These are phyloP conservation scores for Cystofilobasidium ferigula DNA, from an alignment of 768 basidiomycete species.

Conservation along the genomic window DNA sequence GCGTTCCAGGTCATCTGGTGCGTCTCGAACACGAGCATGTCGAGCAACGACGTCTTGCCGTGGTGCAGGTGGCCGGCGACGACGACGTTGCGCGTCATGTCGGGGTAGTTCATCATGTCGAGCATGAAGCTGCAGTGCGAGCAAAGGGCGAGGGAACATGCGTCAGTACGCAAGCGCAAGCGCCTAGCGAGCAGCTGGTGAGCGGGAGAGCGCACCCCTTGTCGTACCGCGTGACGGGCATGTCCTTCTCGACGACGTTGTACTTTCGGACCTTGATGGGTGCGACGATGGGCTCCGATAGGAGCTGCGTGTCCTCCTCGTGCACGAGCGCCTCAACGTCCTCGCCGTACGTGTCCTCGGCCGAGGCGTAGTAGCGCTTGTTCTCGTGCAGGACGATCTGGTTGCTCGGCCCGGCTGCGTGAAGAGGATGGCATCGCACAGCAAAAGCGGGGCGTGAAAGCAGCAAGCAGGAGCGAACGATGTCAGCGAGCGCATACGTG, in stretches of 20 bases:
- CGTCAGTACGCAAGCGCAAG: neutral
- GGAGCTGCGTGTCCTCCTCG: slow-evolving; percentile 92
- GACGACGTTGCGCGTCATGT: slow-evolving; percentile 91
- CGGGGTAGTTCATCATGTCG: slow-evolving; percentile 79
- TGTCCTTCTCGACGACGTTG: slow-evolving; percentile 85
- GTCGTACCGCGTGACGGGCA: slow-evolving; percentile 95
- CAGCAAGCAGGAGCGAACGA: no score
- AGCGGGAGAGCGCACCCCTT: slow-evolving; percentile 60
- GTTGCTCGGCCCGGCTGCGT: slow-evolving; percentile 28
- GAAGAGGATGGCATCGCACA: neutral
- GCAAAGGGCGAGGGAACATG: neutral
- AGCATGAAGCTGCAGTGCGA: slow-evolving; percentile 62
- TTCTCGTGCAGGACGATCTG: slow-evolving; percentile 74
- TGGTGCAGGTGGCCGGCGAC: slow-evolving; percentile 95
- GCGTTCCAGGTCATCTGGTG: slow-evolving; percentile 91
- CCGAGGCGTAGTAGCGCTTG: slow-evolving; percentile 94
- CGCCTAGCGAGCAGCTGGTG: no score
- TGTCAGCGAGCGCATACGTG: no score
- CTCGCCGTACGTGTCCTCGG: slow-evolving; percentile 78
- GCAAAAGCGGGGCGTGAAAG: neutral
- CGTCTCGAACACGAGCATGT: slow-evolving; percentile 94
- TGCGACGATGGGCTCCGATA: slow-evolving; percentile 87
- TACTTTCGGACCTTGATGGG: slow-evolving; percentile 92
- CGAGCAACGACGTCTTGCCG: slow-evolving; percentile 91
- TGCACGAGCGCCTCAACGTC: slow-evolving; percentile 95